Base-by-base conservation (phyloP, 2,329 filamentous ascomycete genomes). In the Sporothrix humicola region DNA sequence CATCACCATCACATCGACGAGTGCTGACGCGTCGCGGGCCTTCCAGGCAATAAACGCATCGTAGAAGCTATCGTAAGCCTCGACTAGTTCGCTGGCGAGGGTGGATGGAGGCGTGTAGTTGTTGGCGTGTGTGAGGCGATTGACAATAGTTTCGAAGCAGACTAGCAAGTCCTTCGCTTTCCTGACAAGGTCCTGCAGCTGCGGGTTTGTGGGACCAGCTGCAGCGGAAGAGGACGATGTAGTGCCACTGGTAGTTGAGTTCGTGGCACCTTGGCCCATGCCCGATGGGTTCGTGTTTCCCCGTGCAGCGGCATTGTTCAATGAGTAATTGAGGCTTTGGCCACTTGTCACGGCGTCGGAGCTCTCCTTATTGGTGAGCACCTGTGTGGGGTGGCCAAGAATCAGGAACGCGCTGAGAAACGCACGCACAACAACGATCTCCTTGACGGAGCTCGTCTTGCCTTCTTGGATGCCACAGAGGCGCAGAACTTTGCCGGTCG, bases 21-120 rank as follows among this genome's bases (percentile, higher is more conserved):
- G 84, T 0, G 92, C 90, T 72, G 90, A 90, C 0, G 92, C 93
- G 79, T 95, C 93, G 71, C 92, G 88, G 1, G 93, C 91, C 81
- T 95, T 94, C 93, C 93, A 96, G 3, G 92, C 90, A 74, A 93
- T 92, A 79, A 96, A 95, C 0, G 92, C 92, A 71, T 92, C 91
- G 77, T 91, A 89, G 77, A 94, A 96, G 0, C 90, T 88, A 46
- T 91, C 88, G 79, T 95, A 93, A 0, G 89, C 86, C 77, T 93
- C 88, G 0, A 91, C 87, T 20, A 96, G 84, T 0, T 87, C 86
- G 71, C 89, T 87, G 44, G 87, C 84, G 56, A 92, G 85, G 2
- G 87, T 87, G 0, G 88, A 88, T 0, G 90, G 90, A 59, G 91
- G 87, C 0, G 87, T 91, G 79, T 90, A 93, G 76, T 87, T 88